phyloP scores from a whole-genome alignment of 108 stramenopile genomes.

The Poteriospumella lacustris region DNA sequence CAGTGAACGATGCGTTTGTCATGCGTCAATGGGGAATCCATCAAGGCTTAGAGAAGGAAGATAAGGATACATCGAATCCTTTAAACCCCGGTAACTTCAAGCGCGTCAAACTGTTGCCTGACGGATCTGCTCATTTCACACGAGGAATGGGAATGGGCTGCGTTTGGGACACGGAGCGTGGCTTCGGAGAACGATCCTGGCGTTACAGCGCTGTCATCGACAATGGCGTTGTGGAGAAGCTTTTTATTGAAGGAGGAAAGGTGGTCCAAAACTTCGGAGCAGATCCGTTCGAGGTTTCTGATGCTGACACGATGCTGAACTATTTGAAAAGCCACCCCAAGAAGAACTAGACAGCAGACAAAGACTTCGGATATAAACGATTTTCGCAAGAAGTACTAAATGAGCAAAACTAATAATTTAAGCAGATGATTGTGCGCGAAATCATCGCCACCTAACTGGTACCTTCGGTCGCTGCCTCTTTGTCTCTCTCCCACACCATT shows the following conservation, averaged over 20 bases:
- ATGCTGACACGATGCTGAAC: slow-evolving; percentile 53
- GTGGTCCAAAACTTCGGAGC: slow-evolving; percentile 43
- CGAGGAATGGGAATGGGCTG: slow-evolving; percentile 59
- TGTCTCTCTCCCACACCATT: too few species aligned
- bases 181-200: slow-evolving; percentile 57
- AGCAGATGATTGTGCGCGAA: too few species aligned
- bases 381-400: too few species aligned
- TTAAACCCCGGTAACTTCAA: slow-evolving; percentile 52
- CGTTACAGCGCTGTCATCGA: slow-evolving; percentile 56
- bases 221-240: slow-evolving; percentile 38
- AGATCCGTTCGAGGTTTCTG: slow-evolving; percentile 59
- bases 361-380: too few species aligned
- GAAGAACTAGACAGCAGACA: too few species aligned
- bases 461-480: too few species aligned
- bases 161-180: slow-evolving; percentile 48
- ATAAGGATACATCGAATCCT: slow-evolving; percentile 33
- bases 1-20: slow-evolving; percentile 54
- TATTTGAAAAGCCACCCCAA: too few species aligned
- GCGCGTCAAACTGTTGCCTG: slow-evolving; percentile 55
- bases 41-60: slow-evolving; percentile 41
- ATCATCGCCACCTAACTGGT: too few species aligned
- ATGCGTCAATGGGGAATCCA: slow-evolving; percentile 34
- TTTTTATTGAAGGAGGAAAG: neutral
- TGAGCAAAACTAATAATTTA: too few species aligned
- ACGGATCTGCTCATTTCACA: slow-evolving; percentile 53